Base-by-base conservation (phyloP, 192 early-diverging fungal species). In the Dissophora globulifera region DNA sequence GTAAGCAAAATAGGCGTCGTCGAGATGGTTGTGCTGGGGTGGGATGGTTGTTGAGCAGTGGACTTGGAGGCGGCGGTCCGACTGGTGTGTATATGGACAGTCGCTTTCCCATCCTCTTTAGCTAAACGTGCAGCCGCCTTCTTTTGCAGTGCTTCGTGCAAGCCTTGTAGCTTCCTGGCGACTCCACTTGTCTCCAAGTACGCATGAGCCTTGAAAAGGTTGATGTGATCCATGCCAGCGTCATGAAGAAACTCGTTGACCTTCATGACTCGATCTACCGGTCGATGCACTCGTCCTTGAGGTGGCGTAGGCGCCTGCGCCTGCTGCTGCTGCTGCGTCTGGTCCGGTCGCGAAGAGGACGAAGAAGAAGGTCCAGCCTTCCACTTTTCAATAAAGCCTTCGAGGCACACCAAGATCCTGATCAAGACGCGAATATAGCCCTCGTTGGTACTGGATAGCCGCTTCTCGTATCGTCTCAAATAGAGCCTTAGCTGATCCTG, bases 361-460 rank as follows among this genome's bases (percentile, higher is more conserved):
- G 7, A 13, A 25, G 29, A 40, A 40, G 68, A 45, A 22, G 60
- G 19, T 30, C 50, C 33, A n/a, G 31, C 25, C 19, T 22, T 64
- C 46, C 58, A 69, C n/a, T 19, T 52, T 22, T 63, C 55, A 2
- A 81, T 35, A 10, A 67, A 63, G 4, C 33, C 49, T 26, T 70
- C 70, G 47, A 91, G 62, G 7, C 62, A 85, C 49, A 82, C 88
- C 38, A 95, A 67, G 19, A 93, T 79, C 3, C 75, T 76, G 9
- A 91, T 78, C 5, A 95, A 80, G 50, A 94, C 93, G 13, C 87
- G 78, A 56, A 98, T 91, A 71, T 95, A 92, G 16, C 88, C 68
- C 8, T 87, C 79, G 62, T 96, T 96, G 33, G 81, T 79, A 10
- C 90, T 92, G 2, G 85, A 84, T 12, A 98, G 70, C 10, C 91